A percentile compares a stretch with the other conserved stretches of the same genome.
These are phyloP conservation scores for Myxozyma melibiosi DNA, from an alignment of 805 yeast genomes.

Conservation along the genomic window DNA sequence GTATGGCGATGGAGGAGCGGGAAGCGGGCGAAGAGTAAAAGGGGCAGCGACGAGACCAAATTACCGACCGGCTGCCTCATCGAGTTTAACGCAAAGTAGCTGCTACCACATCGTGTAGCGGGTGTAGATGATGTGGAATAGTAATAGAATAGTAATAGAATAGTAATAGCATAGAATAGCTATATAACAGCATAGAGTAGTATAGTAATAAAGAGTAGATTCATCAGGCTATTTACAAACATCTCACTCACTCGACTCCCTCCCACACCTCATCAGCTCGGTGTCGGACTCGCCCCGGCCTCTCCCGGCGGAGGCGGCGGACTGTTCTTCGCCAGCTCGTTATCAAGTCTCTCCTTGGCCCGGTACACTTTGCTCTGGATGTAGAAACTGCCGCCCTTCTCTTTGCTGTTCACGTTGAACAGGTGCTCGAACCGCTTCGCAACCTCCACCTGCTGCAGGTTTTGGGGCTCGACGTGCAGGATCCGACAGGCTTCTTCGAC, in stretches of 20 bases:
- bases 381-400: constrained; percentile 94
- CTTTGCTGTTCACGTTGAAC: constrained; percentile 87
- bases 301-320: constrained; percentile 20
- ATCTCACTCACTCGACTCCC: neutral
- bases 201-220: too few species aligned
- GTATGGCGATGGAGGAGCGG: too few species aligned
- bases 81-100: too few species aligned
- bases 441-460: constrained; percentile 52
- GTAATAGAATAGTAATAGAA: too few species aligned
- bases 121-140: too few species aligned
- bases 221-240: neutral
- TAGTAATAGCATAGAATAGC: too few species aligned
- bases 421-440: constrained; percentile 77
- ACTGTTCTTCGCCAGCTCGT: constrained; percentile 58
- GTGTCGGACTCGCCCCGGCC: constrained; percentile 11
- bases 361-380: constrained; percentile 89
- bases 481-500: constrained; percentile 91
- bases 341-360: constrained; percentile 87
- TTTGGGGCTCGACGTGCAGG: constrained; percentile 68
- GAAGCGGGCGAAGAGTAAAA: too few species aligned
- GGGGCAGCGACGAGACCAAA: too few species aligned
- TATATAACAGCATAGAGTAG: too few species aligned
- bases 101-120: too few species aligned
- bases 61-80: too few species aligned
- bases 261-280: neutral